Conservation (phyloP, 2,329 filamentous ascomycete genomes). For the Aureobasidium sp. region DNA sequence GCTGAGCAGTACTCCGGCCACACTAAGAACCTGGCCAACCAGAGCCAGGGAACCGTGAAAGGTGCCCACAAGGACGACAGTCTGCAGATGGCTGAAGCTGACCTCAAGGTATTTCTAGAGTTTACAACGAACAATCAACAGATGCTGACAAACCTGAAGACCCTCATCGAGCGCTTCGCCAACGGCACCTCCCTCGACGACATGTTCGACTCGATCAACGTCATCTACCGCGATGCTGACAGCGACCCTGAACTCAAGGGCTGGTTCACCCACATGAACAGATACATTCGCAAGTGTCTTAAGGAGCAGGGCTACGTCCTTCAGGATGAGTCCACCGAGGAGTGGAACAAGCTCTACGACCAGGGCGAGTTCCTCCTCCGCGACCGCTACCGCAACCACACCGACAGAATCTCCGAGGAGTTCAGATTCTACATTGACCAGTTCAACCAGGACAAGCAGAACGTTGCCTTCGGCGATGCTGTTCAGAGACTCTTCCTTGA, state of each 20-base stretch:
- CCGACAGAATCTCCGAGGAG: slow-evolving; percentile 80
- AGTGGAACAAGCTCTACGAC: slow-evolving; percentile 83
- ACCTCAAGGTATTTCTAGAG: slow-evolving; percentile 59
- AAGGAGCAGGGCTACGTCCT: slow-evolving; percentile 89
- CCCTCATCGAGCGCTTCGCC: slow-evolving; percentile 81
- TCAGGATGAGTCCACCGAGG: slow-evolving; percentile 66
- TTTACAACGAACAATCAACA: slow-evolving; percentile 32
- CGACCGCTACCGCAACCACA: slow-evolving; percentile 79
- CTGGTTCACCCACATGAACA: slow-evolving; percentile 79
- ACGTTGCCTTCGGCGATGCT: slow-evolving; percentile 69
- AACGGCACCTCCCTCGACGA: slow-evolving; percentile 88
- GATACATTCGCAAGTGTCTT: slow-evolving; percentile 73
- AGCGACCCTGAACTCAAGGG: slow-evolving; percentile 75
- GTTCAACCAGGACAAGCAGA: slow-evolving; percentile 82
- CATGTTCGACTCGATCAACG: slow-evolving; percentile 74
- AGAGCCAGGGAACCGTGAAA: slow-evolving; percentile 63
- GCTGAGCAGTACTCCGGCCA: slow-evolving; percentile 81
- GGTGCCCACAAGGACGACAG: slow-evolving; percentile 59
- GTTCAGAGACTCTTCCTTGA: slow-evolving; percentile 81
- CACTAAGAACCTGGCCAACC: slow-evolving; percentile 56
- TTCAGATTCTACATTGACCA: slow-evolving; percentile 82
- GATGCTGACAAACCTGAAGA: slow-evolving; percentile 53
- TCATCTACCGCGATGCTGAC: slow-evolving; percentile 82
- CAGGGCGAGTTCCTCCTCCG: slow-evolving; percentile 79
- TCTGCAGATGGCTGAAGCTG: slow-evolving; percentile 65